Evolutionary conservation across 2,329 filamentous ascomycete species (phyloP).

Genomic region (Rhinocladiella similis): DNA sequence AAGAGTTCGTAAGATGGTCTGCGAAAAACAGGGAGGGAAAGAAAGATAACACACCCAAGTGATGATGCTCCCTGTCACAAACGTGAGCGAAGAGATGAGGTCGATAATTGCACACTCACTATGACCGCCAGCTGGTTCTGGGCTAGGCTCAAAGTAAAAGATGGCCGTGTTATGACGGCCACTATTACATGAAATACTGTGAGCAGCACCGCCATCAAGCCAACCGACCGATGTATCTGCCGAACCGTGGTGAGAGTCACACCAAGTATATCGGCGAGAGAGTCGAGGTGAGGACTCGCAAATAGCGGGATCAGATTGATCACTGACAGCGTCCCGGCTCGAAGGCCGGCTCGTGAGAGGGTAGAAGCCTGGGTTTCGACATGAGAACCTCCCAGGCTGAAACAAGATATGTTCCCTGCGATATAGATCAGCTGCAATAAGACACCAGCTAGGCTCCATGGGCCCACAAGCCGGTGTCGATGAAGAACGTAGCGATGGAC

Average conservation of each 20-base stretch:
- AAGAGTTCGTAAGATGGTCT: conserved; percentile 24
- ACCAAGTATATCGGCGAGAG: conserved; percentile 26
- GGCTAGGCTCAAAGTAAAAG: conserved; percentile 1
- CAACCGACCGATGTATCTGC: conserved; percentile 21
- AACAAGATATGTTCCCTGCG: conserved; percentile 13
- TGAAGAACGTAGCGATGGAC: not conserved
- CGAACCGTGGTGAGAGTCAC: conserved; percentile 15
- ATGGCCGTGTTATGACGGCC: not conserved
- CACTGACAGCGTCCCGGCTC: conserved; percentile 23
- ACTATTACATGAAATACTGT: conserved; percentile 18
- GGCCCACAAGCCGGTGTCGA: conserved; percentile 22
- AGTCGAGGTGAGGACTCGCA: conserved; percentile 24
- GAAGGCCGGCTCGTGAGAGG: conserved; percentile 6
- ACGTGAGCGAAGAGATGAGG: no score
- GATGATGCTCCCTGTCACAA: not conserved
- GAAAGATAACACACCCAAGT: conserved; percentile 17
- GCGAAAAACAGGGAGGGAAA: conserved; percentile 19
- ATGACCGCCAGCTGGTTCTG: conserved; percentile 21
- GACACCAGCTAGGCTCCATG: conserved; percentile 24
- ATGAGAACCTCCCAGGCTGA: not conserved
- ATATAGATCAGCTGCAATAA: conserved; percentile 3
- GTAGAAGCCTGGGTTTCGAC: no score
- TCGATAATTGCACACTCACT: no score
- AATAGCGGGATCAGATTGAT: conserved; percentile 26
- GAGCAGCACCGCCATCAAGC: conserved; percentile 20